Conservation (phyloP, 306 rosid species). For the Quercus suber region DNA sequence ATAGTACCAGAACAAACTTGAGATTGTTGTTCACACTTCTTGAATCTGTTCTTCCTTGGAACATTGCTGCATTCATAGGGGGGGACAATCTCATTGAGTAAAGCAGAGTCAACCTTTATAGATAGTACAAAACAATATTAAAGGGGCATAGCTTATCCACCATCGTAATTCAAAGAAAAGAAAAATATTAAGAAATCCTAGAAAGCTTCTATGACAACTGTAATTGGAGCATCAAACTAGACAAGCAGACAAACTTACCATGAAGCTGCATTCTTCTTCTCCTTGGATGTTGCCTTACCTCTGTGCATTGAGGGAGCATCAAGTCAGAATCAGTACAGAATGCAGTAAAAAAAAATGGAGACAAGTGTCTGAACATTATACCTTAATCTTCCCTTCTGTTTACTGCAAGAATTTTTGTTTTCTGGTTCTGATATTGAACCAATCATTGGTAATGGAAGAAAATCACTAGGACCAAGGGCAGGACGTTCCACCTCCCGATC, state of each 20-base stretch:
- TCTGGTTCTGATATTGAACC: slow-evolving; percentile 23
- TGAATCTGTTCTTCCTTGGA: slow-evolving; percentile 33
- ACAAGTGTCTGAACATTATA: slow-evolving; percentile 7
- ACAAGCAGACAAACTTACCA: slow-evolving; percentile 14
- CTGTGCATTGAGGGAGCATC: background rate
- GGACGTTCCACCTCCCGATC: slow-evolving; percentile 92
- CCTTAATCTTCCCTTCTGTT: slow-evolving; percentile 46
- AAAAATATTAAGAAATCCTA: background rate
- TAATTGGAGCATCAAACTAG: background rate
- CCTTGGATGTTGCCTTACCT: background rate
- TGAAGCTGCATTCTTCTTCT: slow-evolving; percentile 12
- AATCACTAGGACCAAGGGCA: slow-evolving; percentile 58
- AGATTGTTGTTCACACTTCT: slow-evolving; percentile 28
- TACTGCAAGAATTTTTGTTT: slow-evolving; percentile 18
- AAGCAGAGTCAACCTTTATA: slow-evolving; percentile 21
- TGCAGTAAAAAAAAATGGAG: background rate
- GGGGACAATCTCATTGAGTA: slow-evolving; percentile 15
- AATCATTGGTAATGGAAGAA: slow-evolving; percentile 43
- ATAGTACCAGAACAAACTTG: slow-evolving; percentile 15
- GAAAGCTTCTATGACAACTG: background rate
- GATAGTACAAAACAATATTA: background rate
- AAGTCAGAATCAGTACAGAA: slow-evolving; percentile 17
- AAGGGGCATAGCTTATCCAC: background rate
- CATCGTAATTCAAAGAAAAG: background rate
- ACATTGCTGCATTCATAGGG: slow-evolving; percentile 40